Conservation (phyloP, 202 grass and related monocot species). For the Cymbopogon flexuosus region DNA sequence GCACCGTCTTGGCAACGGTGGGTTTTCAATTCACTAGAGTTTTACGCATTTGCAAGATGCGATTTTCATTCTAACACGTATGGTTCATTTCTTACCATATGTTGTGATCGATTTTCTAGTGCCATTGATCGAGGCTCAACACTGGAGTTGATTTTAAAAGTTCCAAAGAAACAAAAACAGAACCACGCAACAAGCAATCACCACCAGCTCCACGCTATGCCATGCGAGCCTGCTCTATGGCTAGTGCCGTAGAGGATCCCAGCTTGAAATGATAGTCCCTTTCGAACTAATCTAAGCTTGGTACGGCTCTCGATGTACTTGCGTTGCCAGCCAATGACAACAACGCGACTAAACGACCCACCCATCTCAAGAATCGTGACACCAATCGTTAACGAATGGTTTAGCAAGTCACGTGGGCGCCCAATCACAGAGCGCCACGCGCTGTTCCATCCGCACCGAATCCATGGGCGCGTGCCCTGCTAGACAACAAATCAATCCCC, state of each 20-base stretch:
- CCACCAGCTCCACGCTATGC: neutral
- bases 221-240: neutral
- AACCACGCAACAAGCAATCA: too few species aligned
- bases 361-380: neutral
- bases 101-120: too few species aligned
- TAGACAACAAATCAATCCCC: neutral
- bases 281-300: neutral
- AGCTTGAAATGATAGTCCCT: neutral
- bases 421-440: neutral
- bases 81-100: too few species aligned
- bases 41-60: too few species aligned
- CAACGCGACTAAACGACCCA: neutral
- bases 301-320: conserved; percentile 27
- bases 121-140: too few species aligned
- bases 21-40: too few species aligned
- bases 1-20: too few species aligned
- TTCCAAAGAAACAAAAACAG: too few species aligned
- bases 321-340: conserved; percentile 42
- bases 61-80: too few species aligned
- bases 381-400: conserved; percentile 28
- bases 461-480: neutral
- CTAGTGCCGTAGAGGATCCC: conserved; percentile 15
- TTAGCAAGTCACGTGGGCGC: neutral
- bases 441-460: neutral
- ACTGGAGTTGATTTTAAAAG: too few species aligned